Base-by-base conservation (phyloP, 768 basidiomycete genomes). In the Omphalotus guepiniiformis region DNA sequence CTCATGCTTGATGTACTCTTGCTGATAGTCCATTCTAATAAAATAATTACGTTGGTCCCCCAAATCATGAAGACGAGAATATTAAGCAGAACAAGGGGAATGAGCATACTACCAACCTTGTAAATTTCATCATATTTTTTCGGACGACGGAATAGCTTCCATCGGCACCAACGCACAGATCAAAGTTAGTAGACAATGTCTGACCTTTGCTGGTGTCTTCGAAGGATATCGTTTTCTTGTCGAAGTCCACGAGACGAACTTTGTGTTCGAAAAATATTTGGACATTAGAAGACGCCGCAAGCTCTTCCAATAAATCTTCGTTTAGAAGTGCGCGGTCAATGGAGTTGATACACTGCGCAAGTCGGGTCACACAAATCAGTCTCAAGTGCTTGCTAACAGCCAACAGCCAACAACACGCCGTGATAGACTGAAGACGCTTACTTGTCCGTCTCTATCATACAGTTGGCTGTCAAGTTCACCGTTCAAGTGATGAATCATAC, bases 1-100 rank as follows among this genome's bases (percentile, higher is more conserved):
- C 63, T 94, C 93, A 61, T 97, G 91, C 48, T 82, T 85, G 62
- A 97, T 92, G 69, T 95, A 98, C 65, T 87, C 85, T 68, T 97
- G 95, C 60, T 86, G 82, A 70, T 86, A 96, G 72, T 95, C 79
- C 85, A 96, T 93, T 66, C 95, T 96, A 63, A 53, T 15, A 12
- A 35, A 11, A 47, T 27, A 23, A 47, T 38, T 38, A 47, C 36
- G 34, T 47, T 57, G 54, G 50, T 50, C 27, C 48, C 30, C 39
- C 29, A 42, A 25, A 48, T 21, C n/a, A n/a, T n/a, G 23, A 39
- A 42, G 37, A 11, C 23, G 2, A 43, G 26, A 9, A 16, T 32
- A 13, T n/a, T n/a, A n/a, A n/a, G n/a, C n/a, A n/a, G n/a, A n/a
- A n/a, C n/a, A n/a, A n/a, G n/a, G n/a, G n/a, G n/a, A n/a, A 53